Evolutionary conservation across 257 asterid genomes (phyloP), one percentile per base, ranked within the genome.

Genomic region (Solanum raphanifolium): DNA sequence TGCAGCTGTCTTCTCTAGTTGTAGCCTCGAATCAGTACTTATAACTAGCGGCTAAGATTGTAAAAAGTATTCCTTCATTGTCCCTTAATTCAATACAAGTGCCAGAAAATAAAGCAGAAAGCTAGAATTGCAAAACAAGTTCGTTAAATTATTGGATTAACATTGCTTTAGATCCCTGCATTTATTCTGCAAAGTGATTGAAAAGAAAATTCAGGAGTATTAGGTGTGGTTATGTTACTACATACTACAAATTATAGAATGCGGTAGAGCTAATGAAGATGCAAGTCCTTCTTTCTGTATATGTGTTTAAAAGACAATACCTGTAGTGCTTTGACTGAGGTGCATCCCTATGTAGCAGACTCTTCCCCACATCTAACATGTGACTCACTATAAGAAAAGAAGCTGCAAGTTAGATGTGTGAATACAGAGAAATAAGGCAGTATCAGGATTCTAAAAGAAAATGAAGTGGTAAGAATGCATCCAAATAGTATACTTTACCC

Each of bases 361-460:
- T 89, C 72, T 92, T 92, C 11, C 99, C 99, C 85, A 96, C 96
- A 34, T 89, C 91, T 87, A 97, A 86, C 99, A 97, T 97, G 93
- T 97, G 98, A 74, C 91, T 91, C 68, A 92, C 99, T 94, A 90
- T 83, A 88, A 79, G 72, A 84, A 88, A 16, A 60, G 87, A 39
- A 76, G 41, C 87, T 34, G 35, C 86, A 86, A 69, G n/a, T 81
- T 79, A 91, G 86, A 79, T 66, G 48, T 85, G 73, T 46, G 85
- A 83, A 82, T 36, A 76, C 69, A 87, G 46, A 29, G 86, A 39
- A 69, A 38, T 32, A 25, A 36, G 69, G 43, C 32, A 48, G 75
- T 5, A 29, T 23, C 20, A 20, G 27, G 79, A 38, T 65, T 73
- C 39, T 39, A 60, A 85, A 90, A 86, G 58, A 11, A 62, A 71